Conservation (phyloP, 768 basidiomycete genomes). For the Amylocystis lapponica region DNA sequence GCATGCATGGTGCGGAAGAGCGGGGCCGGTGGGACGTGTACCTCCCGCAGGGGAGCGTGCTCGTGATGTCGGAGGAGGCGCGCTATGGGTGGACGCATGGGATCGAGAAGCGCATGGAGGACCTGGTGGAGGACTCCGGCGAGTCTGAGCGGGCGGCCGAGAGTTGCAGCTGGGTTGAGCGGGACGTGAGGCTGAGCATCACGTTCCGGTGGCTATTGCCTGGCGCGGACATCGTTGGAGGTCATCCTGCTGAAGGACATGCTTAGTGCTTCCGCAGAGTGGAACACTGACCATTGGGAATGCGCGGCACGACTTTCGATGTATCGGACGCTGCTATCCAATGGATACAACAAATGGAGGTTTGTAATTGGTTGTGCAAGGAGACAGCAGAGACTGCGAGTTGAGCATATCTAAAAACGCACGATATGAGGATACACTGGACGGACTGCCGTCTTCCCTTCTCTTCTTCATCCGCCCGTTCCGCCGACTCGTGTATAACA, state of each 20-base stretch:
- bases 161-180: conserved; percentile 34
- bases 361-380: too few relatives aligned
- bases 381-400: conserved; percentile 8
- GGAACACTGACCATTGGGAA: too few relatives aligned
- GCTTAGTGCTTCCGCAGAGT: too few relatives aligned
- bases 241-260: too few relatives aligned
- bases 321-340: too few relatives aligned
- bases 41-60: conserved; percentile 68
- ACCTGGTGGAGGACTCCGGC: conserved; percentile 44
- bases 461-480: not conserved
- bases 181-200: conserved; percentile 65
- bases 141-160: conserved; percentile 7
- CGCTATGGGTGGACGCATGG: conserved; percentile 88
- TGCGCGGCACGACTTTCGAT: too few relatives aligned
- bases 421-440: conserved; percentile 7
- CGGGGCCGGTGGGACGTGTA: conserved; percentile 44
- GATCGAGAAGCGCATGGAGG: conserved; percentile 58
- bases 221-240: conserved; percentile 72
- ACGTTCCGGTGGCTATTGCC: conserved; percentile 85
- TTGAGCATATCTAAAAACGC: conserved; percentile 27
- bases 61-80: conserved; percentile 76
- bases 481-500: not conserved
- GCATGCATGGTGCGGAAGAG: not conserved
- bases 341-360: too few relatives aligned
- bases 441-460: conserved; percentile 3